Conservation (phyloP, 805 yeast species). For the Lachancea quebecensis region DNA sequence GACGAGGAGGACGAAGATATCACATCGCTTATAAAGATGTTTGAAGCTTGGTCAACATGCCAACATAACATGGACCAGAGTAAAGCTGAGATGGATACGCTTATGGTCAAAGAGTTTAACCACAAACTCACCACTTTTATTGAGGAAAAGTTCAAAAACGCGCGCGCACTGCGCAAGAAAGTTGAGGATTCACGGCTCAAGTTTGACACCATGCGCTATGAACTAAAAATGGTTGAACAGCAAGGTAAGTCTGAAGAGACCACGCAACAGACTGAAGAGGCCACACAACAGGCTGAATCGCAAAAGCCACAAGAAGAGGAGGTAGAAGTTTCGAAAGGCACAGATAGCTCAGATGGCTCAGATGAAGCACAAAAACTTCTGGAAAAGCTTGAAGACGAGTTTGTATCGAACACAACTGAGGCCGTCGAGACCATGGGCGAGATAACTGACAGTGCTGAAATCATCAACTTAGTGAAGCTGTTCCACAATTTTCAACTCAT, state of each 20-base stretch:
- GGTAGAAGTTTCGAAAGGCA: too few relatives aligned
- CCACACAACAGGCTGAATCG: not conserved
- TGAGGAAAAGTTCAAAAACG: constrained; percentile 52
- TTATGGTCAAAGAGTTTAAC: constrained; percentile 54
- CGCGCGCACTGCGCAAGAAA: constrained; percentile 52
- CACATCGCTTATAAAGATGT: constrained; percentile 37
- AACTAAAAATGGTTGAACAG: constrained; percentile 33
- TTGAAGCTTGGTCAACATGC: constrained; percentile 45
- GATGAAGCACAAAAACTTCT: constrained; percentile 35
- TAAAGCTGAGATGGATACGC: constrained; percentile 62
- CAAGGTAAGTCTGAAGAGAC: constrained; percentile 16
- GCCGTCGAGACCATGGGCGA: constrained; percentile 78
- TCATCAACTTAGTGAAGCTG: constrained; percentile 55
- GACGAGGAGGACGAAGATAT: constrained; percentile 44
- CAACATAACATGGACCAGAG: constrained; percentile 60
- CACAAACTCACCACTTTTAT: constrained; percentile 45
- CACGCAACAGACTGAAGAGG: not conserved
- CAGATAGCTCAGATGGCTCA: too few relatives aligned
- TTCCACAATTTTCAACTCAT: constrained; percentile 64
- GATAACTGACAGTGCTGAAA: constrained; percentile 59
- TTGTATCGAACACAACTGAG: constrained; percentile 67
- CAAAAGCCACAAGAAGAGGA: not conserved
- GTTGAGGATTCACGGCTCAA: constrained; percentile 65
- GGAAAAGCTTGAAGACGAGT: constrained; percentile 66
- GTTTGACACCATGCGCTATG: constrained; percentile 65